Evolutionary conservation across 495 filamentous ascomycete species (phyloP).

Genomic region (Polyplosphaeria fusca): DNA sequence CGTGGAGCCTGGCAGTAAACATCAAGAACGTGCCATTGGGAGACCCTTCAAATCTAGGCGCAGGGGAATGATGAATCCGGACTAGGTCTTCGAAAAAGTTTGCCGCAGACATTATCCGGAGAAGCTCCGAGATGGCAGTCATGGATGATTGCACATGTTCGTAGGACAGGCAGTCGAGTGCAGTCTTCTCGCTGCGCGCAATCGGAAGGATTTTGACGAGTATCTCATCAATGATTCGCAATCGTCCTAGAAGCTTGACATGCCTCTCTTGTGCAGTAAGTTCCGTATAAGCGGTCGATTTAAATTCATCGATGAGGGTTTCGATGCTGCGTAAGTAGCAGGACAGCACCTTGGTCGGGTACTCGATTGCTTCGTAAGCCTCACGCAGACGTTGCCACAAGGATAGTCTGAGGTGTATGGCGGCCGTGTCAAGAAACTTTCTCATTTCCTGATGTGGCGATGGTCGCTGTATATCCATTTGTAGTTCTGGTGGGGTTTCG

Average conservation of each 20-base stretch:
- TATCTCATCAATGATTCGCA: conserved; percentile 74
- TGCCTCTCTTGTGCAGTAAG: conserved; percentile 60
- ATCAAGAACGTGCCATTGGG: conserved; percentile 42
- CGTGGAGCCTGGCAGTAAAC: conserved; percentile 63
- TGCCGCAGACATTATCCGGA: conserved; percentile 70
- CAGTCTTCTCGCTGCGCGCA: conserved; percentile 56
- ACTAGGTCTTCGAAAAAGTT: conserved; percentile 79
- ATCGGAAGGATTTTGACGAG: conserved; percentile 62
- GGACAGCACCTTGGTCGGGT: conserved; percentile 78
- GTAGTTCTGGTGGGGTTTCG: conserved; percentile 23
- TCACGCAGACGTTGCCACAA: conserved; percentile 85
- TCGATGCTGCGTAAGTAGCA: conserved; percentile 83
- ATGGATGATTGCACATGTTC: conserved; percentile 68
- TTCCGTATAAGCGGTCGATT: conserved; percentile 58
- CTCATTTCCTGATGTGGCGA: conserved; percentile 59
- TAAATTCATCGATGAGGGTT: conserved; percentile 71
- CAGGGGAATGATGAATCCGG: conserved; percentile 61
- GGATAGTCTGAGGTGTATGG: conserved; percentile 75
- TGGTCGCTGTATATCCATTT: conserved; percentile 18
- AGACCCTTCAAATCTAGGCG: conserved; percentile 43
- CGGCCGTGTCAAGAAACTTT: conserved; percentile 75
- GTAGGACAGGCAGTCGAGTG: conserved; percentile 81
- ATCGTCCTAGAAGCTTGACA: conserved; percentile 64
- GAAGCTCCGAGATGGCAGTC: conserved; percentile 61
- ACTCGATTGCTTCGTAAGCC: conserved; percentile 79